Evolutionary conservation across 2,329 filamentous ascomycete genomes (phyloP).

Genomic region (Stagonosporopsis cucurbitacearum): DNA sequence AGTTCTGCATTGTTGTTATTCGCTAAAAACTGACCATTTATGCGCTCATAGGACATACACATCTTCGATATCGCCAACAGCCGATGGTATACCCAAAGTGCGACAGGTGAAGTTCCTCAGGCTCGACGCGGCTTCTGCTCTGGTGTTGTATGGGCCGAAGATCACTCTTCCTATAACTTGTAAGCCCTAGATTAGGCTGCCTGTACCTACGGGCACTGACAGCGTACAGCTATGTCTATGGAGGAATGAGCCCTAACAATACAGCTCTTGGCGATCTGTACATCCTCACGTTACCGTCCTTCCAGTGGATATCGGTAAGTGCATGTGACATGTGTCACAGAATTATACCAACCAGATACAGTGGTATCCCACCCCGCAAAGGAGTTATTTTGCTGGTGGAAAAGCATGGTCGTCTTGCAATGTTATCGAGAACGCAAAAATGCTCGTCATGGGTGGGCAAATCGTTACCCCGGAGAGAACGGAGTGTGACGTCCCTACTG

Average conservation of each 20-base stretch:
- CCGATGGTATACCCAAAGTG: slow-evolving; percentile 64
- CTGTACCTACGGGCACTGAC: no score
- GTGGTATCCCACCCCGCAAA: neutral
- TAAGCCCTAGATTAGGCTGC: neutral
- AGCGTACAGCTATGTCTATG: slow-evolving; percentile 61
- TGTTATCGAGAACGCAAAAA: slow-evolving; percentile 61
- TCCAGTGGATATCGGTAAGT: slow-evolving; percentile 62
- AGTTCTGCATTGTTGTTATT: slow-evolving; percentile 38
- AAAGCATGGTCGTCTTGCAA: slow-evolving; percentile 60
- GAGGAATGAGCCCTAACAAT: slow-evolving; percentile 57
- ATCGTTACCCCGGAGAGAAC: slow-evolving; percentile 46
- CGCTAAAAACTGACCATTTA: neutral
- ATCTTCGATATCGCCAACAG: slow-evolving; percentile 64
- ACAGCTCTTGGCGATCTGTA: slow-evolving; percentile 66
- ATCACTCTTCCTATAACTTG: neutral
- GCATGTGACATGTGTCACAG: neutral
- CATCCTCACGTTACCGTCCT: slow-evolving; percentile 64
- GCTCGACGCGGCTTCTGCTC: slow-evolving; percentile 21
- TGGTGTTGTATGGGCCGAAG: neutral
- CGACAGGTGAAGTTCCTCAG: slow-evolving; percentile 59
- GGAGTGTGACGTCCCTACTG: slow-evolving; percentile 56
- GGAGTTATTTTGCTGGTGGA: slow-evolving; percentile 31
- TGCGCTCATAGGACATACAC: slow-evolving; percentile 45
- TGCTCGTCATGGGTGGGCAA: slow-evolving; percentile 64
- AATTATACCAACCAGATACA: neutral